These are phyloP conservation scores for Zymoseptoria passerinii DNA, from an alignment of 2,329 filamentous ascomycete species.

Conservation along the genomic window DNA sequence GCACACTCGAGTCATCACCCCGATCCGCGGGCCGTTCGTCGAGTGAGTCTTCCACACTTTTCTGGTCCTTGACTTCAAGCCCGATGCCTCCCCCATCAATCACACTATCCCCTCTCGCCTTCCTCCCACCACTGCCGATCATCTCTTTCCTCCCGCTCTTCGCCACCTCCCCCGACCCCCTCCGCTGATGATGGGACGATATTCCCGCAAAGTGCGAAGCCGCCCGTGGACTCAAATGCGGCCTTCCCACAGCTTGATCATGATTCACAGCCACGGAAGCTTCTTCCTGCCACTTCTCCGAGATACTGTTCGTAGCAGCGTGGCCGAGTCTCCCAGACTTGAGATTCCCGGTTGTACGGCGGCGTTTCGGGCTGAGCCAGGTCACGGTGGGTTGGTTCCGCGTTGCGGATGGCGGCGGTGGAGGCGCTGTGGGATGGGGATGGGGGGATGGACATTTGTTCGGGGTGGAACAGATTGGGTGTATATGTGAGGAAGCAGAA, in stretches of 20 bases:
- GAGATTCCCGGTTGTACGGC: conserved; percentile 20
- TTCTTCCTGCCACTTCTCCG: background rate
- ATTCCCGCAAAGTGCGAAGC: background rate
- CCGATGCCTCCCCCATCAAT: background rate
- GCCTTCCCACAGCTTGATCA: background rate
- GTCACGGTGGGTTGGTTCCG: conserved; percentile 10
- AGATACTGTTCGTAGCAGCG: background rate
- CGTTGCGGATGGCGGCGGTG: background rate
- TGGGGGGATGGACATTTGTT: background rate
- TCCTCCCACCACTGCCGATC: background rate
- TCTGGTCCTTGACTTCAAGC: background rate
- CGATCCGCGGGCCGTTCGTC: background rate
- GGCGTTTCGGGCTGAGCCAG: conserved; percentile 22
- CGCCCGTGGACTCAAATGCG: background rate
- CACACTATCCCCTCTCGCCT: background rate
- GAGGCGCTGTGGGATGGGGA: background rate
- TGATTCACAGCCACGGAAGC: background rate
- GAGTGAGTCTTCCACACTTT: background rate
- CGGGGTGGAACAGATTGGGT: background rate
- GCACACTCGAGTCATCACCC: background rate
- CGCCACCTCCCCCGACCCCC: too few relatives aligned
- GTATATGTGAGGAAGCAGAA: background rate
- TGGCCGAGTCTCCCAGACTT: conserved; percentile 13
- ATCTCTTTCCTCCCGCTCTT: background rate
- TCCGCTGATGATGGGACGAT: background rate